Conservation (phyloP, 2,329 filamentous ascomycete genomes). For the Kalmusia sp. region DNA sequence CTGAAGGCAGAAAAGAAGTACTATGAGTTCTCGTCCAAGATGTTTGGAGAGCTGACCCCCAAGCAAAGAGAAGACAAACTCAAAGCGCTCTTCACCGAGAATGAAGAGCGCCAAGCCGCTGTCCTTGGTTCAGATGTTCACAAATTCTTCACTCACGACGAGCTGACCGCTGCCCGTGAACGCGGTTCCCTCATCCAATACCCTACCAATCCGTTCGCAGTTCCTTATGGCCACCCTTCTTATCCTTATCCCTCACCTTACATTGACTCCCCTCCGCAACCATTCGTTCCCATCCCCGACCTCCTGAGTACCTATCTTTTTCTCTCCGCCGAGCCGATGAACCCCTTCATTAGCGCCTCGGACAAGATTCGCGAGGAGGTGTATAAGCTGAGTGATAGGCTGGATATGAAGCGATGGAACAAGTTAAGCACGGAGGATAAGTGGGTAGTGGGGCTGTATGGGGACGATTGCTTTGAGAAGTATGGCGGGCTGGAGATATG, state of each 20-base stretch:
- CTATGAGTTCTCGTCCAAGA: slow-evolving; percentile 21
- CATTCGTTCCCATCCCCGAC: slow-evolving; percentile 1
- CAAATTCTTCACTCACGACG: slow-evolving; percentile 21
- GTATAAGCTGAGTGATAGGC: slow-evolving; percentile 1
- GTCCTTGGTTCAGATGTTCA: slow-evolving; percentile 14
- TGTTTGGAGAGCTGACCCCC: slow-evolving; percentile 18
- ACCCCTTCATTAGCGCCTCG: slow-evolving; percentile 8
- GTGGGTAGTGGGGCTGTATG: slow-evolving; percentile 38
- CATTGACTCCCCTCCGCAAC: neutral
- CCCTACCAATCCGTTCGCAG: neutral
- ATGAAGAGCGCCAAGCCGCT: slow-evolving; percentile 14
- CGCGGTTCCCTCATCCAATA: neutral
- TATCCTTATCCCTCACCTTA: slow-evolving; percentile 13
- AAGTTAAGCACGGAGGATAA: slow-evolving; percentile 23
- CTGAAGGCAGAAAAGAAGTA: slow-evolving; percentile 25
- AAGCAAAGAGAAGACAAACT: slow-evolving; percentile 21
- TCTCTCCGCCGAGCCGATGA: slow-evolving; percentile 19
- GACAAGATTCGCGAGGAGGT: slow-evolving; percentile 19
- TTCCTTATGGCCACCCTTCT: neutral
- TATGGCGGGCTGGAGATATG: slow-evolving; percentile 37
- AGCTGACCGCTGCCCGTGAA: slow-evolving; percentile 26
- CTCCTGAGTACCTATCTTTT: slow-evolving; percentile 16
- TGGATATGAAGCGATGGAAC: slow-evolving; percentile 19
- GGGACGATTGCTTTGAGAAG: slow-evolving; percentile 34
- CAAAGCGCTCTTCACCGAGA: slow-evolving; percentile 20